Evolutionary conservation across 2,329 filamentous ascomycete genomes (phyloP), one percentile per base, ranked within the genome.

Genomic region (Pseudogymnoascus sp.): DNA sequence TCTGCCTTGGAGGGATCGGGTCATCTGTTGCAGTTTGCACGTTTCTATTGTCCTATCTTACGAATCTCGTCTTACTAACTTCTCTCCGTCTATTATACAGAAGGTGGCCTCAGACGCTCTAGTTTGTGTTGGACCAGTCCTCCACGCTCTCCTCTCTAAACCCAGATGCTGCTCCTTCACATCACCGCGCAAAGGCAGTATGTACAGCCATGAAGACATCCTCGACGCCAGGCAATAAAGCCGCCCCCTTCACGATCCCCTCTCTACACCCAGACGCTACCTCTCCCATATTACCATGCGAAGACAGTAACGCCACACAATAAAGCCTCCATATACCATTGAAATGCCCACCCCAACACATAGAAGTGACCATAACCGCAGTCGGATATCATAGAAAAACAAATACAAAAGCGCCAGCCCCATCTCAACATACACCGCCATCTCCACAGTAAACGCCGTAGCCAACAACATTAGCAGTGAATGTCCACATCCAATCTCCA

Each of bases 321-420:
- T 15, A 11, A 54, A 33, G 3, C n/a, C 47, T 29, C 47, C 47
- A 54, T 33, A 54, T 54, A 54, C 26, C 15, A 54, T 50, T 33
- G 26, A 33, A 54, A 11, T 54, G 44, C 44, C 31, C 26, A 15
- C 44, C 26, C n/a, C 26, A 8, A n/a, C 44, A 6, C 26, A 54
- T 29, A 33, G 29, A 33, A 17, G 47, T 54, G 47, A 54, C 47
- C 47, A 54, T 54, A 54, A 54, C 47, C 47, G 29, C 29, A 33
- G 47, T 54, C 26, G 47, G 47, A 54, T 54, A 54, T 54, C 47
- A 54, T 54, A 33, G 47, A 33, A 33, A 54, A 33, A 13, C 31
- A 33, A 54, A 17, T 7, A 21, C 29, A 54, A 54, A 33, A 8
- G 29, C 47, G n/a, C 47, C 47, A 54, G 4, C 13, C 41, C 41